Percentiles rank a stretch among this genome's conserved stretches.
Evolutionary conservation across 225 moss, liverwort and hornwort genomes (phyloP).

Genomic region (Anthoceros angustus): DNA sequence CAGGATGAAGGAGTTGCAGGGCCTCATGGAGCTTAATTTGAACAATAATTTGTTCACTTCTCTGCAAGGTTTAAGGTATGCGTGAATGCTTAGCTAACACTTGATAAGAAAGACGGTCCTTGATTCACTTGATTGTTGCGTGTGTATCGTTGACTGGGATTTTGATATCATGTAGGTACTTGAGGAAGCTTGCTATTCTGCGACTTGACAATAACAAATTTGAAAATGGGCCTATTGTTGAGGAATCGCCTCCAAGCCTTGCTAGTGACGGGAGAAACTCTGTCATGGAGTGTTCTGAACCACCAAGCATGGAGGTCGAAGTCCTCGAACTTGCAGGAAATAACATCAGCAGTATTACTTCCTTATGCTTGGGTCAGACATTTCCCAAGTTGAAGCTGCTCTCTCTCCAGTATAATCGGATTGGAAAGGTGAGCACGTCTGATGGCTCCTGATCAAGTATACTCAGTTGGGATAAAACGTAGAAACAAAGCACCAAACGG

Average conservation of each 20-base stretch:
- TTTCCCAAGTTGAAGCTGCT: slow-evolving; percentile 61
- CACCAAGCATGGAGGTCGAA: slow-evolving; percentile 15
- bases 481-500: not conserved
- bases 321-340: slow-evolving; percentile 77
- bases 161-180: slow-evolving; percentile 26
- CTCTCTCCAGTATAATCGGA: slow-evolving; percentile 67
- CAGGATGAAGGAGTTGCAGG: slow-evolving; percentile 35
- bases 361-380: slow-evolving; percentile 36
- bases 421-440: slow-evolving; percentile 34
- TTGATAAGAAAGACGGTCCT: not conserved
- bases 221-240: slow-evolving; percentile 53
- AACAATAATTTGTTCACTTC: slow-evolving; percentile 73
- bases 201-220: slow-evolving; percentile 68
- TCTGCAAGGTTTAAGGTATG: slow-evolving; percentile 56
- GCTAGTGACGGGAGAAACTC: slow-evolving; percentile 24
- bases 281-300: slow-evolving; percentile 28
- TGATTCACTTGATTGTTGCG: not conserved
- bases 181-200: slow-evolving; percentile 41
- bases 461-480: not conserved
- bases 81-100: not conserved
- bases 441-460: slow-evolving; percentile 1
- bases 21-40: slow-evolving; percentile 75
- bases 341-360: slow-evolving; percentile 50
- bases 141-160: not conserved
- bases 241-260: slow-evolving; percentile 9